Evolutionary conservation across 768 basidiomycete genomes (phyloP).

Genomic region (Paxillus involutus): DNA sequence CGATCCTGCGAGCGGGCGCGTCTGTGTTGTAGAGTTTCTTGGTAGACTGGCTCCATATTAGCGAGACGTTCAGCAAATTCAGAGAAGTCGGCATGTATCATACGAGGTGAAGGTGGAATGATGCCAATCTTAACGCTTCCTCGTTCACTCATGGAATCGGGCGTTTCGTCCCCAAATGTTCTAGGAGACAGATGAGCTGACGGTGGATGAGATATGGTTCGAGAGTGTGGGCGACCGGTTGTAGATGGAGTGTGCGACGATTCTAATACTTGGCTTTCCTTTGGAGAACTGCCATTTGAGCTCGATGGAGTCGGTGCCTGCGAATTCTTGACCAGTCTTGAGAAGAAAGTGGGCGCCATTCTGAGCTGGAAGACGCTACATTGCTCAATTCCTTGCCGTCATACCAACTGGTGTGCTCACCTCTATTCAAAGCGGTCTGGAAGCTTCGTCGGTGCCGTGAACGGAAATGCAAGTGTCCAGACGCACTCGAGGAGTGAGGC

Average conservation of each 20-base stretch:
- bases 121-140: conserved; percentile 32
- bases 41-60: conserved; percentile 17
- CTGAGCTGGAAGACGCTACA: not conserved
- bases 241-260: not conserved
- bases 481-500: not conserved
- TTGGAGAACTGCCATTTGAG: not conserved
- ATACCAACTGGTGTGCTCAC: not conserved
- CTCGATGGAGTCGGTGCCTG: conserved; percentile 8
- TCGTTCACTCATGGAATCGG: conserved; percentile 10
- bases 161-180: not conserved
- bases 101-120: conserved; percentile 28
- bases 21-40: conserved; percentile 21
- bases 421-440: not conserved
- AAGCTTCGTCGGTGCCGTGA: not conserved
- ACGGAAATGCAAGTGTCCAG: not conserved
- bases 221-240: conserved; percentile 6
- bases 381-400: not conserved
- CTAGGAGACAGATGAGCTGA: conserved; percentile 2
- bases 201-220: conserved; percentile 7
- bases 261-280: not conserved
- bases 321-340: conserved; percentile 30
- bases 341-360: conserved; percentile 31
- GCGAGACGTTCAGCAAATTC: conserved; percentile 1
- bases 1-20: conserved; percentile 33
- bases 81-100: conserved; percentile 17